phyloP scores from a whole-genome alignment of 164 flowering plant genomes.

The Vitis cinerea region DNA sequence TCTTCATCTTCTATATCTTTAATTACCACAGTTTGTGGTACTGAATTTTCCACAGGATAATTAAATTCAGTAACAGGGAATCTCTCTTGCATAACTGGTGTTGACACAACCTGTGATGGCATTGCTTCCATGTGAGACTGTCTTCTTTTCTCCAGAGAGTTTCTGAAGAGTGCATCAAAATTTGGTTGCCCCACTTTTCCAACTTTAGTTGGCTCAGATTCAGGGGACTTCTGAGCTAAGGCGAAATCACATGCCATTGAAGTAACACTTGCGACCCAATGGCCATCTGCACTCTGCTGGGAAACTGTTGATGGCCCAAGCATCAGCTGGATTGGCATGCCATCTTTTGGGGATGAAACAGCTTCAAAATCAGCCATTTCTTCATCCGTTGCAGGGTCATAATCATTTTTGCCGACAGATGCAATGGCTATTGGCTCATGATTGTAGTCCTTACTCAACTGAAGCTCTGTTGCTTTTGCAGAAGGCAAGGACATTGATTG shows the following conservation, averaged over 20 bases:
- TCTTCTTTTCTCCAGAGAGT: slow-evolving; percentile 20
- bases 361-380: slow-evolving; percentile 44
- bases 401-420: slow-evolving; percentile 17
- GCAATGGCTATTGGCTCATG: slow-evolving; percentile 12
- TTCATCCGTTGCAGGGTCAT: slow-evolving; percentile 31
- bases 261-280: slow-evolving; percentile 14
- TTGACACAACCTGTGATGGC: slow-evolving; percentile 22
- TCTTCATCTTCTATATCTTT: slow-evolving; percentile 29
- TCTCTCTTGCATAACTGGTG: slow-evolving; percentile 19
- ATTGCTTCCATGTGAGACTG: slow-evolving; percentile 17
- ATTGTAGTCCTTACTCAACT: slow-evolving; percentile 17
- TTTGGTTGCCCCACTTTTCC: slow-evolving; percentile 16
- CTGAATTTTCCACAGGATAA: slow-evolving; percentile 16
- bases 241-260: slow-evolving; percentile 19
- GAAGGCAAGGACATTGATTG: slow-evolving; percentile 17
- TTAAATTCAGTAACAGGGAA: slow-evolving; percentile 16
- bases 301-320: slow-evolving; percentile 13
- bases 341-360: slow-evolving; percentile 24
- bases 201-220: slow-evolving; percentile 21
- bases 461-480: slow-evolving; percentile 23
- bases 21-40: slow-evolving; percentile 8
- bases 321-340: slow-evolving; percentile 10
- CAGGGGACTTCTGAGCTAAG: slow-evolving; percentile 15
- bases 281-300: slow-evolving; percentile 21
- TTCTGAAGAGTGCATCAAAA: slow-evolving; percentile 14